A percentile compares a stretch with the other conserved stretches of the same genome.
Evolutionary conservation across 805 yeast genomes (phyloP).

Genomic region (Wickerhamiella occidentalis): DNA sequence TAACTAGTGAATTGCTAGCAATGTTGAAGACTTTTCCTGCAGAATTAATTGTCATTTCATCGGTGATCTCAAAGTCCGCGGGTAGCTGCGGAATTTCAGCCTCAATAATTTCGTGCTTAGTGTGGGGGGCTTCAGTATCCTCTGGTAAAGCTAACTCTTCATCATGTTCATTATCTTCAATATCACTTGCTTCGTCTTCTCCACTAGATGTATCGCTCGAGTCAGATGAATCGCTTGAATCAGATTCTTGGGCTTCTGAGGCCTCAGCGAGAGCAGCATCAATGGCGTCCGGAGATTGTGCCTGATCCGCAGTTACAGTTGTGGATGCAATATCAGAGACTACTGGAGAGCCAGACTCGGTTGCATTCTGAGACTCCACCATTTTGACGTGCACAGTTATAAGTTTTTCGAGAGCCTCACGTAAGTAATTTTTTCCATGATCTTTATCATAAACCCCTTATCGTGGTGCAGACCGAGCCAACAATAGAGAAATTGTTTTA

Average conservation of each 20-base stretch:
- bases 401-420: not conserved
- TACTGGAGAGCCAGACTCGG: not conserved
- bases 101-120: slow-evolving; percentile 64
- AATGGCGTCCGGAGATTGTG: slow-evolving; percentile 12
- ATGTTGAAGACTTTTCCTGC: slow-evolving; percentile 59
- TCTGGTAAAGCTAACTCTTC: slow-evolving; percentile 19
- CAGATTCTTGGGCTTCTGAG: slow-evolving; percentile 17
- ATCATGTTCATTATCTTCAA: slow-evolving; percentile 21
- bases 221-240: slow-evolving; percentile 11
- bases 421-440: not conserved
- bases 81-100: slow-evolving; percentile 61
- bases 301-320: not conserved
- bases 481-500: too few relatives aligned
- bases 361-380: not conserved
- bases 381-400: not conserved
- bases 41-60: slow-evolving; percentile 52
- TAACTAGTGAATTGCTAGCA: slow-evolving; percentile 59
- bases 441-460: not conserved
- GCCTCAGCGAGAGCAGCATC: slow-evolving; percentile 18
- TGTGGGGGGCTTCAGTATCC: slow-evolving; percentile 44
- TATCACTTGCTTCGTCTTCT: slow-evolving; percentile 22
- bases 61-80: slow-evolving; percentile 45
- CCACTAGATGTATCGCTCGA: slow-evolving; percentile 22
- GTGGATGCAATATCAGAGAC: not conserved
- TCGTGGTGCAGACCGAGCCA: not conserved